Base-by-base conservation (phyloP, 108 stramenopile species). In the Licmophora abbreviata region DNA sequence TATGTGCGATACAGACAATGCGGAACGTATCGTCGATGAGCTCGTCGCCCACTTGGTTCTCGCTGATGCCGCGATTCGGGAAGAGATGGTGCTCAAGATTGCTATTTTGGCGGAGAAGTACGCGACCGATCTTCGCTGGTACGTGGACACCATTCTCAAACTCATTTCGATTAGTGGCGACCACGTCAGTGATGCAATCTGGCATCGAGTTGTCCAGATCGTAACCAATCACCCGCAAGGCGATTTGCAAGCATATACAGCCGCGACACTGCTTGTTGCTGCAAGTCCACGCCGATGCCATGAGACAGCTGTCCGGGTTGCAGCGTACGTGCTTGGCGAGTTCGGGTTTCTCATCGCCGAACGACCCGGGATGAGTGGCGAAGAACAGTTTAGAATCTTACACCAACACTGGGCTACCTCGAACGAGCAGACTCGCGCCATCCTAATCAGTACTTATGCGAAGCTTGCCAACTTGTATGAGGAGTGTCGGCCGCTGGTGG, bases 61-160 rank as follows among this genome's bases (percentile, higher is more conserved):
- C 50, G 94, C 94, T 6, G 95, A 95, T 48, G 91, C 85, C 20
- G 89, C 81, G 14, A 95, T 97, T 57, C 66, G 93, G 32, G 95
- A 94, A 58, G 95, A 99, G 60, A 96, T 97, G 89, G 97, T 99
- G 4, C 73, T 99, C 20, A 96, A 96, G 63, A 96, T 99, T 55
- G 97, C 97, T 29, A 95, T 99, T 61, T 68, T 99, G 46, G 94
- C 97, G 14, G 97, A 99, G 60, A 94, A 94, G 56, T 99, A 91
- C 72, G 91, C 97, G 10, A 86, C 83, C 9, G 93, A 97, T 59
- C 69, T 95, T 18, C 71, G 84, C 46, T 95, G 97, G 97, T 98
- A 98, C 59, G 94, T 98, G 21, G 97, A 99, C 66, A 95, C 93
- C 9, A 87, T 99, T 62, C 59, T 97, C 45, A 88, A 96, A 52